These are phyloP conservation scores for Darksidea phi DNA, from an alignment of 495 filamentous ascomycete genomes.

Conservation along the genomic window DNA sequence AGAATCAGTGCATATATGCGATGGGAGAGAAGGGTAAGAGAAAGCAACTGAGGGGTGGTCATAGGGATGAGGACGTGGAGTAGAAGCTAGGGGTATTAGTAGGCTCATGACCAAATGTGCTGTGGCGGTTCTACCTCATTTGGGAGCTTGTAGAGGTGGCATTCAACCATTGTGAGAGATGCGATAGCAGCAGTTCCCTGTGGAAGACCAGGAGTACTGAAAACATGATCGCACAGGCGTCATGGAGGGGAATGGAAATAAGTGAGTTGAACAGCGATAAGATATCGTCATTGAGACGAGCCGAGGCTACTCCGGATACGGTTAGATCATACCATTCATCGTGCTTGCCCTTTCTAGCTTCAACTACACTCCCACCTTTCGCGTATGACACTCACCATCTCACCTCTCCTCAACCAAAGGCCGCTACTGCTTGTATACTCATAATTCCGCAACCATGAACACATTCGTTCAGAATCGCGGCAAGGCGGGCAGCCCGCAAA, in stretches of 20 bases:
- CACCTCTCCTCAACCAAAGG: neutral
- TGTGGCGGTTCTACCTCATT: slow-evolving; percentile 48
- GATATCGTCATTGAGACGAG: slow-evolving; percentile 23
- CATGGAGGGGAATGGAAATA: neutral
- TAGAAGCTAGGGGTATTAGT: slow-evolving; percentile 56
- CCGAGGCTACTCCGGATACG: neutral
- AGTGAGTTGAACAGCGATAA: slow-evolving; percentile 6
- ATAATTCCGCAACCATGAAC: too few relatives aligned
- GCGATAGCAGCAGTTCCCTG: neutral
- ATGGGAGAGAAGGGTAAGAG: slow-evolving; percentile 59
- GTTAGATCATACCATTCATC: neutral
- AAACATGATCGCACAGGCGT: neutral
- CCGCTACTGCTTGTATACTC: too few relatives aligned
- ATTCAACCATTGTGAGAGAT: slow-evolving; percentile 16
- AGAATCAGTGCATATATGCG: slow-evolving; percentile 66
- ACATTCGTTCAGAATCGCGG: too few relatives aligned
- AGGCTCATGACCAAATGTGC: neutral
- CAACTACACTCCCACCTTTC: neutral
- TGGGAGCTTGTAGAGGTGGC: slow-evolving; percentile 48
- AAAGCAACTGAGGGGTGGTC: slow-evolving; percentile 59
- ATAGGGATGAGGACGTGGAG: slow-evolving; percentile 62
- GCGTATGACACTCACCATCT: neutral
- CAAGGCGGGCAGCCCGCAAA: too few relatives aligned
- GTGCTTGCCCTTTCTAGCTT: slow-evolving; percentile 9
- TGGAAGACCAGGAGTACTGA: neutral